Percentiles rank a stretch among this genome's conserved stretches.
These are phyloP conservation scores for Debaryomyces udenii DNA, from an alignment of 1,139 yeast species.

Conservation along the genomic window DNA sequence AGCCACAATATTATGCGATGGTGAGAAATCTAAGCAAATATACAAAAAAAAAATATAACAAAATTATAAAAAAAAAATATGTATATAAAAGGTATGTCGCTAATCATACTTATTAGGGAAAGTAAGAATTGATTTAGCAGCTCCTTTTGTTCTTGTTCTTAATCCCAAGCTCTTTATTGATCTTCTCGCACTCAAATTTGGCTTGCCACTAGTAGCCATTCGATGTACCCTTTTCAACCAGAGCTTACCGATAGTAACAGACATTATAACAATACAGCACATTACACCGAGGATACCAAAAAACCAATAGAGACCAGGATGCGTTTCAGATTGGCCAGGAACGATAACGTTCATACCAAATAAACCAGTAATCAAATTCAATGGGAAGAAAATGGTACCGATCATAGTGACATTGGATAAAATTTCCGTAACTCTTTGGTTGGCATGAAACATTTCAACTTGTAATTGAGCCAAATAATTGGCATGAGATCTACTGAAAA, in stretches of 20 bases:
- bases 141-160: constrained; percentile 33
- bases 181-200: constrained; percentile 26
- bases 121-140: constrained; percentile 44
- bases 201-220: constrained; percentile 15
- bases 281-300: constrained; percentile 22
- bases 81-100: not conserved
- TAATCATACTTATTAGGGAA: constrained; percentile 43
- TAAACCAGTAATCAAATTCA: constrained; percentile 26
- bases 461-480: constrained; percentile 32
- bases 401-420: constrained; percentile 27
- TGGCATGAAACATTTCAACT: constrained; percentile 26
- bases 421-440: constrained; percentile 24
- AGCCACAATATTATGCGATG: constrained; percentile 1
- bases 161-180: constrained; percentile 51
- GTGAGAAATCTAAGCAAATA: not conserved
- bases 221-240: constrained; percentile 17
- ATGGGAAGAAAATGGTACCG: constrained; percentile 28
- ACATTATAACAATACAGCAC: constrained; percentile 16
- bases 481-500: constrained; percentile 27
- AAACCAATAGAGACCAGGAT: constrained; percentile 17
- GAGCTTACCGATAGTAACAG: constrained; percentile 16
- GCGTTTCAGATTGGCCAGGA: constrained; percentile 21
- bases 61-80: not conserved
- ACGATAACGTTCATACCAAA: constrained; percentile 31
- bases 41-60: not conserved